Conservation (phyloP, 2,329 filamentous ascomycete species). For the Capronia epimyces region DNA sequence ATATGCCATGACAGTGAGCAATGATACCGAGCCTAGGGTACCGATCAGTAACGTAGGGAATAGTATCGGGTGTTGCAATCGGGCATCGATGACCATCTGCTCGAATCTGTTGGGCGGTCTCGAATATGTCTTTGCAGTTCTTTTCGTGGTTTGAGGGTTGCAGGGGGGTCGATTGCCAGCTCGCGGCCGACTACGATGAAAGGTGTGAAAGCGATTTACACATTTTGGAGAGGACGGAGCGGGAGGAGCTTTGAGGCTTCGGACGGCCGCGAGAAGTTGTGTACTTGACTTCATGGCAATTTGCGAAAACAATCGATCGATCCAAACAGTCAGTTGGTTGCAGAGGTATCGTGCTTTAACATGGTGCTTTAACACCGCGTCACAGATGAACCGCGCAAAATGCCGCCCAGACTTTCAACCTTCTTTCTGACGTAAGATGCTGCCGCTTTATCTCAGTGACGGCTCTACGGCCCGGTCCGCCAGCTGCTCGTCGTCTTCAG, state of each 20-base stretch:
- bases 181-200: constrained; percentile 1
- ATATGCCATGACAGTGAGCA: constrained; percentile 41
- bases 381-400: neutral
- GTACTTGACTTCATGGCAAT: constrained; percentile 10
- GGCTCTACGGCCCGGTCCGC: neutral
- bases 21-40: constrained; percentile 33
- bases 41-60: constrained; percentile 40
- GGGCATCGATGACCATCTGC: constrained; percentile 24
- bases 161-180: neutral
- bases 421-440: neutral
- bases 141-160: constrained; percentile 6
- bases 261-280: neutral
- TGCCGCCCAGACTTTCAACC: neutral
- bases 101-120: constrained; percentile 17
- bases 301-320: too few relatives aligned
- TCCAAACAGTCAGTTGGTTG: too few relatives aligned
- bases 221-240: constrained; percentile 19
- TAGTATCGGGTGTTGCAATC: constrained; percentile 36
- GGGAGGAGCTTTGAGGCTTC: neutral
- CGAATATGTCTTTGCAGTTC: constrained; percentile 17
- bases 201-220: constrained; percentile 2
- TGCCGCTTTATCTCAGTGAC: neutral
- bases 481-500: too few relatives aligned
- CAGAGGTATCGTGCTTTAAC: neutral
- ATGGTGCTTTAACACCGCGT: too few relatives aligned